Evolutionary conservation across 495 filamentous ascomycete genomes (phyloP).

Genomic region (Tuber umbilicatum): DNA sequence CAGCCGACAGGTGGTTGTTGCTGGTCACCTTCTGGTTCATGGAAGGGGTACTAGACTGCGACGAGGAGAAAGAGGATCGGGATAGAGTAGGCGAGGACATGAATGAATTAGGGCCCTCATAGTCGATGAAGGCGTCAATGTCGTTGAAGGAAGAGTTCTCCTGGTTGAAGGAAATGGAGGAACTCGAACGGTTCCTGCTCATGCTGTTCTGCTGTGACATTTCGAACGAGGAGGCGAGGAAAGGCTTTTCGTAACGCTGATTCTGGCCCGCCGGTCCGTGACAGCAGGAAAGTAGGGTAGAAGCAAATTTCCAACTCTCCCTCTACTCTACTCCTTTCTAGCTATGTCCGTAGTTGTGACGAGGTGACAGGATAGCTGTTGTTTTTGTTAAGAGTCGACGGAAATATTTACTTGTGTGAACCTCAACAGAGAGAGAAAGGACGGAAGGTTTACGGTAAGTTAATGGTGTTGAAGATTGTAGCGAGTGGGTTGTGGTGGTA

Average conservation of each 20-base stretch:
- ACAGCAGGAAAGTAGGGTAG: neutral
- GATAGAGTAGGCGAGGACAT: constrained; percentile 31
- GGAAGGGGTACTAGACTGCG: constrained; percentile 24
- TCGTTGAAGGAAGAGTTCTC: constrained; percentile 36
- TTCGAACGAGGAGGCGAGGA: constrained; percentile 28
- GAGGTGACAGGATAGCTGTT: neutral
- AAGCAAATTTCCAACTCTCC: neutral
- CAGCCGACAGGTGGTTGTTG: constrained; percentile 27
- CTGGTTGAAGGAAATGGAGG: constrained; percentile 30
- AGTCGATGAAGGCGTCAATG: constrained; percentile 40
- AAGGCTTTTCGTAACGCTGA: neutral
- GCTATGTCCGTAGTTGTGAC: neutral
- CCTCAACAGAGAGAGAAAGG: constrained; percentile 11
- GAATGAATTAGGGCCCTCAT: constrained; percentile 29
- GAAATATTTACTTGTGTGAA: constrained; percentile 2
- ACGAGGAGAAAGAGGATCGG: constrained; percentile 32
- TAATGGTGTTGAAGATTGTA: constrained; percentile 15
- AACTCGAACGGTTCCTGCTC: constrained; percentile 36
- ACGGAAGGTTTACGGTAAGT: constrained; percentile 18
- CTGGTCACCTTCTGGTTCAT: constrained; percentile 27
- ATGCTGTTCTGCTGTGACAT: constrained; percentile 37
- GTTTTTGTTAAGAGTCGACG: neutral
- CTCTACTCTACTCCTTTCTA: neutral
- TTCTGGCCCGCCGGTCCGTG: neutral
- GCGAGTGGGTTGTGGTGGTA: constrained; percentile 25